Evolutionary conservation across 2,329 filamentous ascomycete species (phyloP), one percentile per base, ranked within the genome.

Genomic region (Diatrype stigma): DNA sequence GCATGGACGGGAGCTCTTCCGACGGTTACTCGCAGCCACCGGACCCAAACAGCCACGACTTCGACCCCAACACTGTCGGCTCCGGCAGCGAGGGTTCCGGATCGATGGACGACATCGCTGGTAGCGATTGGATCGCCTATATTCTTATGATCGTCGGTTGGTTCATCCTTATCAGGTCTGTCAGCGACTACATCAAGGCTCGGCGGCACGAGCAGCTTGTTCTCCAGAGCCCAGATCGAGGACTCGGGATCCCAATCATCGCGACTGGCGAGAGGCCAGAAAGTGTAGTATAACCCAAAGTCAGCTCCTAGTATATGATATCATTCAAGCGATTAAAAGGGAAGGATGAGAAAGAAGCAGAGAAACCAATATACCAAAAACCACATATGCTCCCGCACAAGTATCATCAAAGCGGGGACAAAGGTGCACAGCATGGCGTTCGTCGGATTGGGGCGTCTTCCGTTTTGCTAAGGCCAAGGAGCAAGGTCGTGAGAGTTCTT

Each of bases 161-260:
- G 94, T 97, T 97, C 65, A 91, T 99, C 56, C 76, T 99, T 55
- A 97, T 99, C 66, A 84, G 92, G 70, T 86, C 91, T n/a, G 84
- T 96, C 17, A 91, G 87, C 61, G 92, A 97, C 67, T 99, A 94
- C 67, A 73, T 97, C 55, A 83, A 86, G 59, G 94, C 91, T 35
- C 81, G 93, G 66, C 80, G 90, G 64, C 94, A 97, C 66, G 94
- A 99, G 73, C 89, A 94, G 68, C 76, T 99, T 47, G 90, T 99
- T 5, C 74, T 96, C 58, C 92, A 96, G 67, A 96, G 90, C 67
- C 94, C 94, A 0, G 92, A 96, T 62, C 81, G 94, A 34, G 92
- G 93, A 2, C 75, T 97, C 48, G 85, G 85, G 17, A 82, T 96
- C 38, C 87, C 94, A 2, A 81, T 99, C 51, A 89, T 99, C 61